Conservation (phyloP, 495 filamentous ascomycete genomes). For the Podospora comata region DNA sequence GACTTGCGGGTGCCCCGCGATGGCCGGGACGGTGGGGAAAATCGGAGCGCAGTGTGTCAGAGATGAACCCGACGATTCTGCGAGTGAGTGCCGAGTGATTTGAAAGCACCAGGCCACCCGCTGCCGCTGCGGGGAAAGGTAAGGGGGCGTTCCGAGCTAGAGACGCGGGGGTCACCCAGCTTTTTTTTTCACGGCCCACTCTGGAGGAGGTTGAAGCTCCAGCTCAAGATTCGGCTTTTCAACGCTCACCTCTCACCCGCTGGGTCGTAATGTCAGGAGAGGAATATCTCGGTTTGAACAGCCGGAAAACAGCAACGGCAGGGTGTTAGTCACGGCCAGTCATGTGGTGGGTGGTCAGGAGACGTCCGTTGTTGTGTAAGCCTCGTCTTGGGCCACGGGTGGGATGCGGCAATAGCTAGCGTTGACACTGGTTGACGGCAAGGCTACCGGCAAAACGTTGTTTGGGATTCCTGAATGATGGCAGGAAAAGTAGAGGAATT, state of each 20-base stretch:
- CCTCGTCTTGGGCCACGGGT: neutral
- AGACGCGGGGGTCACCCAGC: neutral
- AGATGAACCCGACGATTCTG: neutral
- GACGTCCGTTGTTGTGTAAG: neutral
- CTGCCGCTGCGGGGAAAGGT: slow-evolving; percentile 2
- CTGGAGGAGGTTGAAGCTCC: neutral
- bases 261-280: neutral
- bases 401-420: neutral
- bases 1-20: slow-evolving; percentile 4
- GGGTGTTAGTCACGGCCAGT: too few relatives aligned
- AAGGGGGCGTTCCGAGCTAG: neutral
- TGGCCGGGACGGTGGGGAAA: slow-evolving; percentile 1
- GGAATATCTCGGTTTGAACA: neutral
- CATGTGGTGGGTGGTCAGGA: too few relatives aligned
- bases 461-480: neutral
- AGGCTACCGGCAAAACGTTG: neutral
- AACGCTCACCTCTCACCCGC: neutral
- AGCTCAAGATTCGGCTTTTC: neutral
- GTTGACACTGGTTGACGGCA: neutral
- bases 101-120: slow-evolving; percentile 5
- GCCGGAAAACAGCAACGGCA: too few relatives aligned
- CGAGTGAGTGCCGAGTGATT: neutral
- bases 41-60: neutral
- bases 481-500: neutral
- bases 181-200: neutral